These are phyloP conservation scores for Drechslerella stenobrocha DNA, from an alignment of 2,329 filamentous ascomycete genomes.

Conservation along the genomic window DNA sequence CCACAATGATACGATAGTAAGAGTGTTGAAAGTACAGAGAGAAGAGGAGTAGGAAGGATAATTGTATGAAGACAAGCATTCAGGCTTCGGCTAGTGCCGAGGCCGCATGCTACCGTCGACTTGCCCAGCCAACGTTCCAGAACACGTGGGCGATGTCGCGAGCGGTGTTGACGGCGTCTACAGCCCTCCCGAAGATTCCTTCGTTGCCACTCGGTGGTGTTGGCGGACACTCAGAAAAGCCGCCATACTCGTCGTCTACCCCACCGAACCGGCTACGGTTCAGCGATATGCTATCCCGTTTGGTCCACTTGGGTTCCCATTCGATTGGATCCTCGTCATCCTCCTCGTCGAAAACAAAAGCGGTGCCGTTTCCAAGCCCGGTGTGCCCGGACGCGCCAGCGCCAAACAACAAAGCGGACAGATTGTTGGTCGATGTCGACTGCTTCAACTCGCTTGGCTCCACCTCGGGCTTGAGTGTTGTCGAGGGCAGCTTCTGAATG, in stretches of 20 bases:
- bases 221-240: conserved; percentile 44
- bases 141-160: conserved; percentile 72
- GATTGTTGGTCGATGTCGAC: conserved; percentile 59
- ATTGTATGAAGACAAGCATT: no score
- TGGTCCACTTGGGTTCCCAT: conserved; percentile 46
- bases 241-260: conserved; percentile 43
- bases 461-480: conserved; percentile 79
- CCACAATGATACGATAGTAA: conserved; percentile 26
- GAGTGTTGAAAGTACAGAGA: conserved; percentile 11
- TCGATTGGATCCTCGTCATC: conserved; percentile 52
- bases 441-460: conserved; percentile 71
- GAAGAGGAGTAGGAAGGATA: conserved; percentile 8
- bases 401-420: conserved; percentile 52
- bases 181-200: conserved; percentile 52
- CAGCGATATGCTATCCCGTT: conserved; percentile 37
- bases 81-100: conserved; percentile 20
- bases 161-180: conserved; percentile 65
- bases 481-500: conserved; percentile 84
- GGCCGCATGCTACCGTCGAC: conserved; percentile 48
- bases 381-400: conserved; percentile 54
- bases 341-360: conserved; percentile 50
- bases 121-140: conserved; percentile 64
- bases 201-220: conserved; percentile 47
- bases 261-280: conserved; percentile 40
- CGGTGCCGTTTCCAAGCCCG: conserved; percentile 31